Evolutionary conservation across 208 protist species (phyloP), one percentile per base, ranked within the genome.

Genomic region (Vickermania spadyakhi): DNA sequence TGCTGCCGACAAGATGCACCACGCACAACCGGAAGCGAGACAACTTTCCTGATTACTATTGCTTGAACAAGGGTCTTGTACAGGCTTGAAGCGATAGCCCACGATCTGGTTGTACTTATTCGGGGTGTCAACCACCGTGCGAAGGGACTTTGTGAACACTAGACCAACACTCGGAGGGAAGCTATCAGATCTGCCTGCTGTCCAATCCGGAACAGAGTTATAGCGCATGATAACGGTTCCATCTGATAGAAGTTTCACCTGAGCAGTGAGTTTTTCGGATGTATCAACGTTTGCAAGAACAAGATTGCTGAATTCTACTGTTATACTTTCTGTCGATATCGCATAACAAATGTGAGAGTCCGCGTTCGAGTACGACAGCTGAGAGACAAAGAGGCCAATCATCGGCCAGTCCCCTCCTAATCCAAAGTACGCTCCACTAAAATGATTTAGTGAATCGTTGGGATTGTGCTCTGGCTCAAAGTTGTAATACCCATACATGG

Each of bases 221-320:
- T 70, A 74, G 23, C 68, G 62, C 36, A 74, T 56, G 23, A 74
- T 56, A 52, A 74, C 68, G 7, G 31, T 66, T 7, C 68, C 68
- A 26, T 58, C 51, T 2, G 54, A 18, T 23, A 30, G 68, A n/a
- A 70, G 52, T 52, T 55, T 53, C n/a, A 74, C 57, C 52, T 74
- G 68, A 11, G 68, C 63, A 45, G 11, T 74, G 3, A 74, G 52
- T 2, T 23, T 58, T 11, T 21, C 36, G 1, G 28, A 54, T 11
- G 31, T 13, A n/a, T 2, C 14, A 21, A 18, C 3, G 14, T 23
- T 52, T 7, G 1, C 4, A 3, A 14, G 1, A 14, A 55, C 51
- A 31, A 73, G 31, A 27, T 57, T 54, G 18, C 28, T 22, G 28
- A 63, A 73, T 54, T 73, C 67, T 23, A 73, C 67, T 42, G 29